These are phyloP conservation scores for Ligustrum vulgare DNA, from an alignment of 257 asterid genomes.

Conservation along the genomic window DNA sequence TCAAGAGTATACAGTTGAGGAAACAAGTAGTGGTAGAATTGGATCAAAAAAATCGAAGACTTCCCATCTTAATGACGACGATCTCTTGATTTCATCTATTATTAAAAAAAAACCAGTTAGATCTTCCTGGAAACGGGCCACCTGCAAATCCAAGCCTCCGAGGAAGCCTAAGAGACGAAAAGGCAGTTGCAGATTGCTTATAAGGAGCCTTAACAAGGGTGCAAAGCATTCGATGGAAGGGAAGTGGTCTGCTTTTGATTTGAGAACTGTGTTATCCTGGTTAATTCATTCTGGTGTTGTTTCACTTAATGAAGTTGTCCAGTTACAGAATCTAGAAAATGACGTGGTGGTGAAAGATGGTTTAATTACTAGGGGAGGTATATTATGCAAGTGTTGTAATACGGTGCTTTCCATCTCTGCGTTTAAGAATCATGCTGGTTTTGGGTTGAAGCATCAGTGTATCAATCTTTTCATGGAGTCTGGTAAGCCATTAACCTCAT, in stretches of 20 bases:
- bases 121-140: conserved; percentile 46
- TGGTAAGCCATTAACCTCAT: conserved; percentile 74
- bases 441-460: conserved; percentile 54
- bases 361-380: conserved; percentile 68
- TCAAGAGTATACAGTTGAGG: conserved; percentile 9
- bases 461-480: conserved; percentile 77
- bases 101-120: conserved; percentile 51
- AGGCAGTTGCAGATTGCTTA: conserved; percentile 84
- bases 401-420: conserved; percentile 60
- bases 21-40: conserved; percentile 28
- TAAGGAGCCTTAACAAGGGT: conserved; percentile 66
- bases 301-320: conserved; percentile 67
- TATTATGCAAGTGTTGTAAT: conserved; percentile 79
- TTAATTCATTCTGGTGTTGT: conserved; percentile 71
- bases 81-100: conserved; percentile 80
- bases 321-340: conserved; percentile 63
- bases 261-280: conserved; percentile 88
- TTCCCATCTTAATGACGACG: conserved; percentile 58
- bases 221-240: conserved; percentile 66
- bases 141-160: conserved; percentile 49
- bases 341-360: conserved; percentile 75
- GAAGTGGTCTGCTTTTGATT: conserved; percentile 67
- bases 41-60: conserved; percentile 51
- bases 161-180: conserved; percentile 66
- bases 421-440: conserved; percentile 81